Percentiles rank a stretch among this genome's conserved stretches.
phyloP scores from a whole-genome alignment of 148 eudicot genomes.

The Polygonum aviculare region DNA sequence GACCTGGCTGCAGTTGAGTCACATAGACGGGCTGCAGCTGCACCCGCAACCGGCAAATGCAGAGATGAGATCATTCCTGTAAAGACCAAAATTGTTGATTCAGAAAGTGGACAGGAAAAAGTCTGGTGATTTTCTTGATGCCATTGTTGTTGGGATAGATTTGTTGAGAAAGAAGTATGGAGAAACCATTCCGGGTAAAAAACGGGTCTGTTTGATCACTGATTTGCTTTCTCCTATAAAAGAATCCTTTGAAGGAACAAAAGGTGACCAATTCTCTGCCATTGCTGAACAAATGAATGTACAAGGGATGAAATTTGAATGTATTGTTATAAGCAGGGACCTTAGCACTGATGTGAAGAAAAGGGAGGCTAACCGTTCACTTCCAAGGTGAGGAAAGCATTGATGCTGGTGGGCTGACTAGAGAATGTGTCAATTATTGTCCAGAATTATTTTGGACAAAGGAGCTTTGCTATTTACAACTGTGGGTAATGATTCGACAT shows the following conservation, averaged over 20 bases:
- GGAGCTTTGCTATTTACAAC: conserved; percentile 93
- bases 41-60: conserved; percentile 84
- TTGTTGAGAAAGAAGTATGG: conserved; percentile 90
- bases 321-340: conserved; percentile 54
- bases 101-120: conserved; percentile 92
- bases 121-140: conserved; percentile 87
- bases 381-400: conserved; percentile 99
- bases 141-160: conserved; percentile 96
- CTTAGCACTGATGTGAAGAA: conserved; percentile 36
- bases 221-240: conserved; percentile 61
- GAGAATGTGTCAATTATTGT: conserved; percentile 95
- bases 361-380: conserved; percentile 91
- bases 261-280: conserved; percentile 83
- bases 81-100: conserved; percentile 85
- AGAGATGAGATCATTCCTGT: conserved; percentile 85
- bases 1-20: conserved; percentile 97
- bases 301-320: conserved; percentile 85
- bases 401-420: conserved; percentile 98
- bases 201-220: conserved; percentile 82
- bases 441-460: conserved; percentile 94
- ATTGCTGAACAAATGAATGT: conserved; percentile 71
- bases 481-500: conserved; percentile 93
- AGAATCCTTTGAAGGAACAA: conserved; percentile 91
- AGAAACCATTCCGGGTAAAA: conserved; percentile 71
- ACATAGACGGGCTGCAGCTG: conserved; percentile 91